Evolutionary conservation across 257 asterid genomes (phyloP).

Genomic region (Jacaranda copaia): DNA sequence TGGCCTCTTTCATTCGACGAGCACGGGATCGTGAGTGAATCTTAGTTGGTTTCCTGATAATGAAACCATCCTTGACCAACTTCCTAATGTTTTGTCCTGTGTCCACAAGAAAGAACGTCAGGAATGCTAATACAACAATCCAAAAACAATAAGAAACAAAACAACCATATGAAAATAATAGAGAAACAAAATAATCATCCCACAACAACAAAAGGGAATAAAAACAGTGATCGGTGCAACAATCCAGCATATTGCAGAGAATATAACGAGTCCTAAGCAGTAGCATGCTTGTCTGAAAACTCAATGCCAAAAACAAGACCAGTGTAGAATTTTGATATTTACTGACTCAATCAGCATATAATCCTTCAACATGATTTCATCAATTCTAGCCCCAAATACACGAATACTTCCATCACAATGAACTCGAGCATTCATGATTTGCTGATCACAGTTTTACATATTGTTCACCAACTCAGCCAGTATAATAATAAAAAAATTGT

Average conservation of each 20-base stretch:
- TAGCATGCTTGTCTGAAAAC: not conserved
- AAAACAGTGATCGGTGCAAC: not conserved
- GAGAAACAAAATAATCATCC: not conserved
- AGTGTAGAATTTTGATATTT: not conserved
- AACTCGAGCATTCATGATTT: not conserved
- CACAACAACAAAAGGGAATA: not conserved
- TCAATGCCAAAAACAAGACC: not conserved
- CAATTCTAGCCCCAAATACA: too few species aligned
- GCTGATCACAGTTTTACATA: not conserved
- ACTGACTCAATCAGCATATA: not conserved
- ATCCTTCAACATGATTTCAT: not conserved
- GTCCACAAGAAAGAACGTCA: not conserved
- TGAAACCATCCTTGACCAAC: slow-evolving; percentile 92
- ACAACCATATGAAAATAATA: too few species aligned
- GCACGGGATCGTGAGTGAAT: slow-evolving; percentile 96
- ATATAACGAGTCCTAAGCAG: not conserved
- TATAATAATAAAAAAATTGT: not conserved
- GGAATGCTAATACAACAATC: not conserved
- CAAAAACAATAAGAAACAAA: not conserved
- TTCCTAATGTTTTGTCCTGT: slow-evolving; percentile 87
- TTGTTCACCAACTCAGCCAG: not conserved
- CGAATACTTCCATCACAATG: not conserved
- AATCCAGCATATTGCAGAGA: not conserved
- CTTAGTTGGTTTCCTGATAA: slow-evolving; percentile 95
- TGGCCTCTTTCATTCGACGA: slow-evolving; percentile 92